phyloP scores from a whole-genome alignment of 2,329 filamentous ascomycete species.

The Fusarium liriodendri region DNA sequence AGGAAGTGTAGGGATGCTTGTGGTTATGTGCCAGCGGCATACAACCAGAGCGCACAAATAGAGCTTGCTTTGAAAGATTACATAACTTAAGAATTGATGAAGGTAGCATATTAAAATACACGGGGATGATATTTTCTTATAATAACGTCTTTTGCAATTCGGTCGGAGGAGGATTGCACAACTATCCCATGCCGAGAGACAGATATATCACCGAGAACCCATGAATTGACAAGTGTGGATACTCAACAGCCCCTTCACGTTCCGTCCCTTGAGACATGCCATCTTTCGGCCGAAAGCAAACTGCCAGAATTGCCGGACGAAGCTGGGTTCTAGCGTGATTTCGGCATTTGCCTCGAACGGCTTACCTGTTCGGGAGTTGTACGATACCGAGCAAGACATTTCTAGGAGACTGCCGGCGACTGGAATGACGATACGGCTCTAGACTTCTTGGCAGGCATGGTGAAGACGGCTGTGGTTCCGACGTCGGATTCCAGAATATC shows the following conservation, averaged over 20 bases:
- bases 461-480: neutral
- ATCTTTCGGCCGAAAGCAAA: neutral
- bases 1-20: neutral
- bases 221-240: neutral
- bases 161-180: neutral
- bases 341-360: neutral
- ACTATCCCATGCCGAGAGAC: neutral
- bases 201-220: neutral
- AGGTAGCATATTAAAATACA: neutral
- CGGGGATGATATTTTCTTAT: neutral
- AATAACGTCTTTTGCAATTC: neutral
- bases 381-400: neutral
- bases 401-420: neutral
- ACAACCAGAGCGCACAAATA: neutral
- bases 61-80: neutral
- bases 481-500: neutral
- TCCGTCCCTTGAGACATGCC: neutral
- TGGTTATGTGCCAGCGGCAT: neutral
- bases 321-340: neutral
- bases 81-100: neutral
- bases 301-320: neutral
- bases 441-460: neutral
- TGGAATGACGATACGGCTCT: neutral
- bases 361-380: neutral
- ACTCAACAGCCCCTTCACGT: neutral